phyloP scores from a whole-genome alignment of 306 rosid genomes.

The Fagus sylvatica region DNA sequence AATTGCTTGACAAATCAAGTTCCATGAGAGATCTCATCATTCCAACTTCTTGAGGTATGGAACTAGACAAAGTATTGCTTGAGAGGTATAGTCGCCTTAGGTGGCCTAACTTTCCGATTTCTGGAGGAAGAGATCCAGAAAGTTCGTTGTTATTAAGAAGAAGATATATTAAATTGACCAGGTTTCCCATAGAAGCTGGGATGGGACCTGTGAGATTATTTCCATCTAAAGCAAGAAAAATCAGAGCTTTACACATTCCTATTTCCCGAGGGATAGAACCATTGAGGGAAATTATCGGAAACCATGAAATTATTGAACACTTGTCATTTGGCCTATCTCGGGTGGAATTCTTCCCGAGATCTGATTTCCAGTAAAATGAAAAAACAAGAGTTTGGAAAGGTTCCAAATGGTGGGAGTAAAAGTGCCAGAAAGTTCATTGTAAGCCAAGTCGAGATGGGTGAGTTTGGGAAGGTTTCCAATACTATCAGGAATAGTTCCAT shows the following conservation, averaged over 20 bases:
- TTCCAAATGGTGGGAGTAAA: no score
- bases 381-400: no score
- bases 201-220: conserved; percentile 4
- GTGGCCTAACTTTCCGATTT: background rate
- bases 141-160: background rate
- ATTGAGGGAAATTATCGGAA: no score
- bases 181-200: conserved; percentile 4
- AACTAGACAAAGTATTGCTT: background rate
- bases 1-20: background rate
- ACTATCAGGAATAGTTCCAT: conserved; percentile 14
- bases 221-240: no score
- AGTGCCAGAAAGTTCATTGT: background rate
- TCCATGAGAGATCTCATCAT: background rate
- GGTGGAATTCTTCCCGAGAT: no score
- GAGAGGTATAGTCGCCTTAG: fast-evolving
- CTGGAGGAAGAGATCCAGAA: background rate
- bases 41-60: background rate
- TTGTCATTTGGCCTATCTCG: no score
- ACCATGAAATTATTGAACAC: no score
- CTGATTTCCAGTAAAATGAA: no score
- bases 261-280: no score
- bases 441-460: background rate
- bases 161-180: background rate
- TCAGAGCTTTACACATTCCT: no score
- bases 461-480: background rate